Evolutionary conservation across 106 monocot species (phyloP), one percentile per base, ranked within the genome.

Genomic region (Dendrobium officinale): DNA sequence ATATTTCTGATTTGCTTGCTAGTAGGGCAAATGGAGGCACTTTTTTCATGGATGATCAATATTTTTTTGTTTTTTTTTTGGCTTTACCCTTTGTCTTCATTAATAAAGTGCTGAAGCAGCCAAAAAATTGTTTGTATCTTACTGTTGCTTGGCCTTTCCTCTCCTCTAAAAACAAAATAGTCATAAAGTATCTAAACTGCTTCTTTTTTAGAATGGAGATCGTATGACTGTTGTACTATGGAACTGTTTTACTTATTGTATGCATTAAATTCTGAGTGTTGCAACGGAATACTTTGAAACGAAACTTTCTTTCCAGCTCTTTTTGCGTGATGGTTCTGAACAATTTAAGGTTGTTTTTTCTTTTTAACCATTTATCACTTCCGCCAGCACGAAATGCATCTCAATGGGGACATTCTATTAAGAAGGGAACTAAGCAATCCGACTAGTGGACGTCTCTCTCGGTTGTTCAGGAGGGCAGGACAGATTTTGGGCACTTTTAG

Each of bases 361-460:
- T 73, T 42, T 4, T 73, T 73, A 40, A 73, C 19, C 17, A 37
- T 73, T 37, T 73, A 42, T 81, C 81, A n/a, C 18, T 77, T 83
- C 10, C 79, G 67, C 77, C 92, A 95, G 93, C 82, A 87, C 58
- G 98, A 99, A 86, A 95, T 99, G 98, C 84, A 87, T 80, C 81
- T 78, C 19, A 68, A 79, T 77, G 90, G 91, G 40, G 95, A 95
- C 20, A 84, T 99, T 78, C 74, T 95, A 31, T 82, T 90, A 31
- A 84, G 78, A 81, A 75, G 82, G 19, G 98, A 95, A 61, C 82
- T 99, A 16, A 66, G 83, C 51, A 92, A 99, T 88, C 92, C 92
- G 66, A 79, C 86, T 1, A 85, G 84, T 73, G 92, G 95, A 22
- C 85, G 59, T 72, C 37, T 99, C 6, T 90, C 86, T 81, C 82